Conservation (phyloP, 495 filamentous ascomycete species). For the Penicillium bovifimosum region DNA sequence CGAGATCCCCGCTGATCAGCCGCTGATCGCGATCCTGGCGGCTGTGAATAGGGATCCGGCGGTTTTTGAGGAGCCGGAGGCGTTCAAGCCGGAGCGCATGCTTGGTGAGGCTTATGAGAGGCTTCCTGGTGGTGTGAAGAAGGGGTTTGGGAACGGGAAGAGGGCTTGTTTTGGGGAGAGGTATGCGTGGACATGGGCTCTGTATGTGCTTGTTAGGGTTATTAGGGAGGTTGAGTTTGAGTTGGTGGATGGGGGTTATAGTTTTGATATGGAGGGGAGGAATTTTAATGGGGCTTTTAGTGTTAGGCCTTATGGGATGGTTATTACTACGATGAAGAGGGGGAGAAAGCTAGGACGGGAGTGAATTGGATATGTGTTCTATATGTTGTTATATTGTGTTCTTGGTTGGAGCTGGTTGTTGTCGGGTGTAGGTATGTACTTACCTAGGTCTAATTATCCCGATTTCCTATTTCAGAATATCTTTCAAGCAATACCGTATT, state of each 20-base stretch:
- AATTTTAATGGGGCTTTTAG: constrained; percentile 38
- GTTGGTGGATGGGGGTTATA: constrained; percentile 39
- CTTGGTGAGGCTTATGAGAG: constrained; percentile 56
- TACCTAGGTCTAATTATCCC: no score
- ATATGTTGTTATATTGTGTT: no score
- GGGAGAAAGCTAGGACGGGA: no score
- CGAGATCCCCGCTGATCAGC: constrained; percentile 51
- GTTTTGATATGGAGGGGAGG: constrained; percentile 15
- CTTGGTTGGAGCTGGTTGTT: no score
- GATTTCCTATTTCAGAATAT: no score
- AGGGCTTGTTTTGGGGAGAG: constrained; percentile 59
- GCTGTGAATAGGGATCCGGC: constrained; percentile 64
- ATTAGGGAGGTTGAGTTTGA: constrained; percentile 41
- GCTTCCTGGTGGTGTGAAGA: constrained; percentile 57
- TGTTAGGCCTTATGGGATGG: constrained; percentile 22
- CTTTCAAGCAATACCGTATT: no score
- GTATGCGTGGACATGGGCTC: constrained; percentile 59
- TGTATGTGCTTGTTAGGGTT: constrained; percentile 35
- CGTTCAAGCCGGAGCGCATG: constrained; percentile 67
- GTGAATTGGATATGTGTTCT: no score
- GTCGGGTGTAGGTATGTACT: no score
- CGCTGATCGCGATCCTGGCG: constrained; percentile 57
- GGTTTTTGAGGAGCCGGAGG: constrained; percentile 58
- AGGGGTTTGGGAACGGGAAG: constrained; percentile 67
- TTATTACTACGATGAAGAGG: neutral